Base-by-base conservation (phyloP, 129 eudicot species). In the Flaveria bidentis region DNA sequence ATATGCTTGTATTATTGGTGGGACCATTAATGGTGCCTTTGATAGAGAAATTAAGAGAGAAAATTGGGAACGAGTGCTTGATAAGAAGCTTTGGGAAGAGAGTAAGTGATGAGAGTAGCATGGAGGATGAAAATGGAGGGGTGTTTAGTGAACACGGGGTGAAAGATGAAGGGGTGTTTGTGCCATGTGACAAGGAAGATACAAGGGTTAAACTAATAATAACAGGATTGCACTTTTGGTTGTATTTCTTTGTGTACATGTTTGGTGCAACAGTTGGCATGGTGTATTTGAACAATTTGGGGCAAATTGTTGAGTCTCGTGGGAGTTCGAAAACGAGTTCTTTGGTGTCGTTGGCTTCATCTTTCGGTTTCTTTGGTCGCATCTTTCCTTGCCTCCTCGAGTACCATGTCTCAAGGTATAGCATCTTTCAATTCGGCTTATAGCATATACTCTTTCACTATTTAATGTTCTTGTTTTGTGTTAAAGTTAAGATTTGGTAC, bases 241-340 rank as follows among this genome's bases (percentile, higher is more conserved):
- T 93, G 61, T 93, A 93, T 84, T 90, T 80, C 22, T 88, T 87
- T 26, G 89, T 85, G 68, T 93, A 93, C 55, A 46, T 93, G 30
- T 93, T 86, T 78, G 98, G 98, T 46, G 96, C 92, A 60, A 90
- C 98, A 8, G 75, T 93, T 50, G 98, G 98, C 5, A 41, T 93
- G 83, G 98, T 93, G 42, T 93, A 83, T 84, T 56, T 90, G 76
- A 93, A 93, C 74, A 93, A 93, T 42, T 77, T 93, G 81, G 98
- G 98, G 74, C 98, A 93, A 73, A 90, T 93, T 53, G 89, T 82
- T 0, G 98, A 93, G 71, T 90, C 98, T 23, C 79, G 98, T 23
- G 97, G 98, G 53, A 81, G 80, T 51, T 82, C 89, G 9, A 78
- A 75, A 33, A 85, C 90, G 23, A 77, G 89, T 74, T 75, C 95